Conservation (phyloP, 2,329 filamentous ascomycete genomes). For the Stagonosporopsis tanaceti region DNA sequence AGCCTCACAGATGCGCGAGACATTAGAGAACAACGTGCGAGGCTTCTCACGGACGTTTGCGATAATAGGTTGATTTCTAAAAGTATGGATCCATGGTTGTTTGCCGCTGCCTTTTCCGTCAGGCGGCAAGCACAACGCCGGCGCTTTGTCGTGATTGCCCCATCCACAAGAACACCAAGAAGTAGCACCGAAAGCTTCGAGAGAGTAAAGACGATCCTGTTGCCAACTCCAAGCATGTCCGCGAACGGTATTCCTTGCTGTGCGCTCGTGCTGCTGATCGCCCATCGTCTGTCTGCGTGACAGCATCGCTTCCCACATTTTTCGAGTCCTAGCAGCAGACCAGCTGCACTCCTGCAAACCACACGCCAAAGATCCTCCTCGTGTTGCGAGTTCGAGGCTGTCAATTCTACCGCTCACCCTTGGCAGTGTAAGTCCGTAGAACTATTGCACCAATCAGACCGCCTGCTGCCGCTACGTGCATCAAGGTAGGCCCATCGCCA, state of each 20-base stretch:
- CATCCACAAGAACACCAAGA: constrained; percentile 13
- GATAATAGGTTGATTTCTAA: not conserved
- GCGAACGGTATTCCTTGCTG: constrained; percentile 1
- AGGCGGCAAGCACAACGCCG: constrained; percentile 4
- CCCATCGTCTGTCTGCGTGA: constrained; percentile 1
- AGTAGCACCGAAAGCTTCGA: not conserved
- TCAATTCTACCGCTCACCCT: constrained; percentile 1
- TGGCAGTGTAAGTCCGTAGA: constrained; percentile 7
- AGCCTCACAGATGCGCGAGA: not conserved
- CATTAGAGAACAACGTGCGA: not conserved
- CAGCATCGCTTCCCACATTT: not conserved
- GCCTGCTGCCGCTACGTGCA: constrained; percentile 12
- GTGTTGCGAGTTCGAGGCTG: constrained; percentile 13
- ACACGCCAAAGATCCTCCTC: constrained; percentile 9
- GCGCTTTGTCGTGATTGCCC: constrained; percentile 7
- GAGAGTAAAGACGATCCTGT: not conserved
- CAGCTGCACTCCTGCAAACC: constrained; percentile 4
- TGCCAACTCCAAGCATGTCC: not conserved
- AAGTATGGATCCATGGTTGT: not conserved
- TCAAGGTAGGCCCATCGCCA: constrained; percentile 10
- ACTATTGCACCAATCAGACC: constrained; percentile 15
- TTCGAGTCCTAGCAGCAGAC: constrained; percentile 1
- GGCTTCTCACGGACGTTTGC: not conserved
- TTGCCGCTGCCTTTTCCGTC: not conserved
- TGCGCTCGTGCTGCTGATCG: constrained; percentile 2